phyloP scores from a whole-genome alignment of 768 basidiomycete species.

The Pulveroboletus sp. region DNA sequence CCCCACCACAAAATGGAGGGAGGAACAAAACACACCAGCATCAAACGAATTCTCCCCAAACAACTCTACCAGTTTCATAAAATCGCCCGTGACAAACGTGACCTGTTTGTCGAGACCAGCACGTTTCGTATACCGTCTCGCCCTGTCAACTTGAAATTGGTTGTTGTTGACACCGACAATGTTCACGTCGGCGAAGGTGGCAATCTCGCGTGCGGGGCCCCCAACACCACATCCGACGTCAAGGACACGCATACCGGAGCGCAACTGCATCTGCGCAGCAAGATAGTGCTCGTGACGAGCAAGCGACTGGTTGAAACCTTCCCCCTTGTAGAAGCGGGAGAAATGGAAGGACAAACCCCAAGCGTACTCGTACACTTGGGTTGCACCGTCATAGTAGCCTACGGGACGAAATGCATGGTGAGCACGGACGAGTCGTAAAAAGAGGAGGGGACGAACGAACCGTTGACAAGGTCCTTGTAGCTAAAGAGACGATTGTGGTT shows the following conservation, averaged over 20 bases:
- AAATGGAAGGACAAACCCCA: conserved; percentile 94
- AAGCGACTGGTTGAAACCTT: conserved; percentile 60
- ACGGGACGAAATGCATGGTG: background rate
- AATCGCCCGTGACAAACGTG: conserved; percentile 87
- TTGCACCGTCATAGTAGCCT: conserved; percentile 98
- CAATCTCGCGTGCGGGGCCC: conserved; percentile 94
- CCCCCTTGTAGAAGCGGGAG: conserved; percentile 93
- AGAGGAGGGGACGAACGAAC: conserved; percentile 35
- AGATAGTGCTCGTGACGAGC: conserved; percentile 99
- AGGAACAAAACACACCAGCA: conserved; percentile 57
- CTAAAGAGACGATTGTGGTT: conserved; percentile 69
- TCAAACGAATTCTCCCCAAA: conserved; percentile 94
- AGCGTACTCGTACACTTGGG: conserved; percentile 91
- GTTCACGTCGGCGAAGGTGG: conserved; percentile 79
- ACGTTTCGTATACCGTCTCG: conserved; percentile 71
- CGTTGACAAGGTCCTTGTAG: conserved; percentile 94
- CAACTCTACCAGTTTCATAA: conserved; percentile 88
- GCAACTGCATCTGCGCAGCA: conserved; percentile 76
- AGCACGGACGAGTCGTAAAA: background rate
- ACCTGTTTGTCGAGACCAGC: conserved; percentile 75
- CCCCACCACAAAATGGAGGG: too few relatives aligned
- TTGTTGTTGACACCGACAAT: conserved; percentile 95
- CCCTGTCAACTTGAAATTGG: conserved; percentile 89
- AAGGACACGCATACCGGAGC: conserved; percentile 90
- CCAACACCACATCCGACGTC: conserved; percentile 99